Percentiles rank a stretch among this genome's conserved stretches.
Conservation (phyloP, 2,329 filamentous ascomycete species). For the Aspergillus tamarii region DNA sequence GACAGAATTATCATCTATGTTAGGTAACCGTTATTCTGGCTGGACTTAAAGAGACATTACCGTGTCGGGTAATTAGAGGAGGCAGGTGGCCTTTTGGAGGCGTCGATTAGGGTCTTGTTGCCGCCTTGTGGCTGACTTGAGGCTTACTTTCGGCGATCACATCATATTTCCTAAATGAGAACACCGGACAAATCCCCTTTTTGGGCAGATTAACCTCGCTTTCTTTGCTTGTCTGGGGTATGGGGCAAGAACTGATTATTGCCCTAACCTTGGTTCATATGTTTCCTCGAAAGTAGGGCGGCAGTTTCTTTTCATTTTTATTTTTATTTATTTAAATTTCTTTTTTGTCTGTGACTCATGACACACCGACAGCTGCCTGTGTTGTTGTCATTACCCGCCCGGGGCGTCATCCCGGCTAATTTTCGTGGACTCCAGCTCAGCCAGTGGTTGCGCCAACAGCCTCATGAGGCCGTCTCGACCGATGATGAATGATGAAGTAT, state of each 20-base stretch:
- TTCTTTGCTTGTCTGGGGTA: too few relatives aligned
- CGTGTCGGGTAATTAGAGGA: background rate
- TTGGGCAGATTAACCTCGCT: background rate
- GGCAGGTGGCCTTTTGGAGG: background rate
- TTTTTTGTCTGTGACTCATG: conserved; percentile 17
- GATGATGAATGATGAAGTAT: conserved; percentile 27
- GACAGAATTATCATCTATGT: background rate
- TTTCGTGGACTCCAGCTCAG: conserved; percentile 25
- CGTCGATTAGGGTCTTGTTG: background rate
- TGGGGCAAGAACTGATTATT: background rate
- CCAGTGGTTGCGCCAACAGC: conserved; percentile 15
- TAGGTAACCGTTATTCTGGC: background rate
- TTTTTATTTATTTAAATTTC: too few relatives aligned
- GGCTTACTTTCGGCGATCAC: conserved; percentile 1
- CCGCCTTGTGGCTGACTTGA: background rate
- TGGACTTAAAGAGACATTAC: background rate
- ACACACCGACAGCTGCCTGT: conserved; percentile 11
- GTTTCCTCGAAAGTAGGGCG: background rate
- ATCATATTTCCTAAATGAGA: conserved; percentile 5
- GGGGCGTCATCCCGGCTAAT: conserved; percentile 25
- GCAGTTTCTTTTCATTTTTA: background rate
- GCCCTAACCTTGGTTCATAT: conserved; percentile 1
- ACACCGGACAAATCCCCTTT: background rate
- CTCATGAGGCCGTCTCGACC: conserved; percentile 13
- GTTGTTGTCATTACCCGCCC: conserved; percentile 14